phyloP scores from a whole-genome alignment of 2,329 filamentous ascomycete species.

The Calonectria pauciramosa region DNA sequence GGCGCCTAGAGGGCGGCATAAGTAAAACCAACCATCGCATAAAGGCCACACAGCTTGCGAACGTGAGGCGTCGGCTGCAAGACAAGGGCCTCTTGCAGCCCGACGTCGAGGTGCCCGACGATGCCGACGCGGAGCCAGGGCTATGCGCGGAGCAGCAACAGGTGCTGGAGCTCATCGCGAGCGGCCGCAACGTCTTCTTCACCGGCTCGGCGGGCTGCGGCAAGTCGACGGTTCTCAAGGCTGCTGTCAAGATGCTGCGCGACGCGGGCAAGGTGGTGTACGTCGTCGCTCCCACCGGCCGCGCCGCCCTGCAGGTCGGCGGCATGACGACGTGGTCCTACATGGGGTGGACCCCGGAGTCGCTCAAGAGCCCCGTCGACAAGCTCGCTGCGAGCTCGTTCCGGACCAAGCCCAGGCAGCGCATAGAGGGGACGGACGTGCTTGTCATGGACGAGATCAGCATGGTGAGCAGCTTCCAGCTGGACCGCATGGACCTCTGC shows the following conservation, averaged over 20 bases:
- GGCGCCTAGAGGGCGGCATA: too few relatives aligned
- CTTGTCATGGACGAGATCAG: slow-evolving; percentile 76
- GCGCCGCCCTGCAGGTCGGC: slow-evolving; percentile 68
- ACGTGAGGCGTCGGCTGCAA: background rate
- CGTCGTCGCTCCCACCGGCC: slow-evolving; percentile 72
- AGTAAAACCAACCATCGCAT: too few relatives aligned
- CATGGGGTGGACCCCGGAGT: slow-evolving; percentile 65
- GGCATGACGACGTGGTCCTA: slow-evolving; percentile 71
- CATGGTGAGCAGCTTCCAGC: slow-evolving; percentile 69
- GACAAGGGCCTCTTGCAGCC: background rate
- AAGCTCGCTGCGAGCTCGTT: background rate
- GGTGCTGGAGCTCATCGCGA: slow-evolving; percentile 59
- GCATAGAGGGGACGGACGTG: slow-evolving; percentile 62
- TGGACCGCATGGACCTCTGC: slow-evolving; percentile 40
- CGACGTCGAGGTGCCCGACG: background rate
- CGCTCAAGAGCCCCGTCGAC: slow-evolving; percentile 35
- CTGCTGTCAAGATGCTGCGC: slow-evolving; percentile 33
- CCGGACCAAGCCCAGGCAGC: slow-evolving; percentile 40
- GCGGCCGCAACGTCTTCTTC: slow-evolving; percentile 72
- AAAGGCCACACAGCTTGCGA: background rate
- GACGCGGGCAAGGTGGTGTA: slow-evolving; percentile 51
- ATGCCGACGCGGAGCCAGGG: background rate
- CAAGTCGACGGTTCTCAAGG: slow-evolving; percentile 46
- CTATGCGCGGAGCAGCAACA: slow-evolving; percentile 42
- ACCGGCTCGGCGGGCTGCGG: slow-evolving; percentile 71